Conservation (phyloP, 2,329 filamentous ascomycete species). For the Pseudocercospora macadamiae region DNA sequence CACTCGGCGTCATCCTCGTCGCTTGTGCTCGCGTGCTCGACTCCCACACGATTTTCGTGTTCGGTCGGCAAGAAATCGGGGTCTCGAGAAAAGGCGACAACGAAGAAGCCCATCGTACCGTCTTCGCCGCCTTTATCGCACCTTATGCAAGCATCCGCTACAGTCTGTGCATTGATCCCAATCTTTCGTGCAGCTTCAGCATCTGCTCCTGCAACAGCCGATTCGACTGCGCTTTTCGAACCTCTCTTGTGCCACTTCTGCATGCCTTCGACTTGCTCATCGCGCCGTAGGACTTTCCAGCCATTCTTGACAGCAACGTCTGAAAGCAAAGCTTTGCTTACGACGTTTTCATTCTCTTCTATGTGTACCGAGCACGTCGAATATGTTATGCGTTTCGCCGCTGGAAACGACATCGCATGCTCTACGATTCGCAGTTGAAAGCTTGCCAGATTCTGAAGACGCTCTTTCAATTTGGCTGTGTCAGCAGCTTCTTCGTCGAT, state of each 20-base stretch:
- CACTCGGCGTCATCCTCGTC: constrained; percentile 45
- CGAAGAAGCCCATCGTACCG: constrained; percentile 94
- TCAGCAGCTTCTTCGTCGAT: constrained; percentile 47
- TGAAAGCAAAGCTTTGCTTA: constrained; percentile 70
- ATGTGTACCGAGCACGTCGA: constrained; percentile 90
- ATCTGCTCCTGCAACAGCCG: constrained; percentile 27
- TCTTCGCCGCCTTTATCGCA: constrained; percentile 79
- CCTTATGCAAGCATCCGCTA: constrained; percentile 77
- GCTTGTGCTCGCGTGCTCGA: not conserved
- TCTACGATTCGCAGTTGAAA: constrained; percentile 82
- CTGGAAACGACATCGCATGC: constrained; percentile 82
- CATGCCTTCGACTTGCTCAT: constrained; percentile 77
- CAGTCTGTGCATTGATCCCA: constrained; percentile 28
- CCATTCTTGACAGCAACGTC: constrained; percentile 66
- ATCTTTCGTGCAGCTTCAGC: not conserved
- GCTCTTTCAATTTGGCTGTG: constrained; percentile 59
- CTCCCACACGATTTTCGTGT: not conserved
- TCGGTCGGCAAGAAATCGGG: not conserved
- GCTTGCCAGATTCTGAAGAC: constrained; percentile 72
- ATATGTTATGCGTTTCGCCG: constrained; percentile 77
- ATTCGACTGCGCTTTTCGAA: constrained; percentile 40
- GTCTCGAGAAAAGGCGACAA: constrained; percentile 79
- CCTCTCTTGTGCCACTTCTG: constrained; percentile 70
- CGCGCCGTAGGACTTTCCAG: constrained; percentile 75
- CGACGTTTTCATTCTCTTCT: constrained; percentile 87